Evolutionary conservation across 2,329 filamentous ascomycete species (phyloP).

Genomic region (Ceratocystis destructans): DNA sequence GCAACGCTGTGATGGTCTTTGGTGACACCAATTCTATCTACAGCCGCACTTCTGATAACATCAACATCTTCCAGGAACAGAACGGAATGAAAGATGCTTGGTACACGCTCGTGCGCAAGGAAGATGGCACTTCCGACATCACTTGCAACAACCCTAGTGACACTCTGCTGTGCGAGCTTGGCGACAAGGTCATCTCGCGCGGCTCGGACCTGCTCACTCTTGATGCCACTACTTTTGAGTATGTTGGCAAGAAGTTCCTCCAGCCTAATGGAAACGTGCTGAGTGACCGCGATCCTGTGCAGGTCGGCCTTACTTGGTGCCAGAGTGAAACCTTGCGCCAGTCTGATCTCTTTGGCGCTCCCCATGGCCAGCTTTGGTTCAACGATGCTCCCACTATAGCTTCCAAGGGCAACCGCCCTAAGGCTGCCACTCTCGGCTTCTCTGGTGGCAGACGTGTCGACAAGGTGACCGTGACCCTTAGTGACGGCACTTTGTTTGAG

Average conservation of each 20-base stretch:
- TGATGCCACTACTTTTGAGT: slow-evolving; percentile 37
- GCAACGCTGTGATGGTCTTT: slow-evolving; percentile 49
- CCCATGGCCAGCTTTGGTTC: slow-evolving; percentile 38
- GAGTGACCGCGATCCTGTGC: slow-evolving; percentile 51
- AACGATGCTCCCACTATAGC: slow-evolving; percentile 36
- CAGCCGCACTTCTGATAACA: slow-evolving; percentile 43
- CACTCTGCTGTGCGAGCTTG: slow-evolving; percentile 44
- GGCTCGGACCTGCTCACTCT: slow-evolving; percentile 35
- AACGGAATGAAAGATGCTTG: slow-evolving; percentile 45
- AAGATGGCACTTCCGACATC: slow-evolving; percentile 32
- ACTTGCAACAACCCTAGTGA: slow-evolving; percentile 46
- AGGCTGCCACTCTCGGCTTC: slow-evolving; percentile 31
- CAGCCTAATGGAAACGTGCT: slow-evolving; percentile 42
- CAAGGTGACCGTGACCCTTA: slow-evolving; percentile 34
- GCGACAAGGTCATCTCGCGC: slow-evolving; percentile 54
- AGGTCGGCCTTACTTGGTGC: slow-evolving; percentile 39
- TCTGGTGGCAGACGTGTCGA: slow-evolving; percentile 38
- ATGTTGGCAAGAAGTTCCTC: slow-evolving; percentile 43
- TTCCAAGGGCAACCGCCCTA: slow-evolving; percentile 24
- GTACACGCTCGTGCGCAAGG: slow-evolving; percentile 40
- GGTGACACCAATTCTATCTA: slow-evolving; percentile 56
- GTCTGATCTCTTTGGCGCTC: slow-evolving; percentile 35
- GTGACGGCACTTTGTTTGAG: slow-evolving; percentile 34
- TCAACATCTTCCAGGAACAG: slow-evolving; percentile 35
- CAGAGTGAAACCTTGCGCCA: slow-evolving; percentile 29